Evolutionary conservation across 2,329 filamentous ascomycete genomes (phyloP), one percentile per base, ranked within the genome.

Genomic region (Penicillium sp.): DNA sequence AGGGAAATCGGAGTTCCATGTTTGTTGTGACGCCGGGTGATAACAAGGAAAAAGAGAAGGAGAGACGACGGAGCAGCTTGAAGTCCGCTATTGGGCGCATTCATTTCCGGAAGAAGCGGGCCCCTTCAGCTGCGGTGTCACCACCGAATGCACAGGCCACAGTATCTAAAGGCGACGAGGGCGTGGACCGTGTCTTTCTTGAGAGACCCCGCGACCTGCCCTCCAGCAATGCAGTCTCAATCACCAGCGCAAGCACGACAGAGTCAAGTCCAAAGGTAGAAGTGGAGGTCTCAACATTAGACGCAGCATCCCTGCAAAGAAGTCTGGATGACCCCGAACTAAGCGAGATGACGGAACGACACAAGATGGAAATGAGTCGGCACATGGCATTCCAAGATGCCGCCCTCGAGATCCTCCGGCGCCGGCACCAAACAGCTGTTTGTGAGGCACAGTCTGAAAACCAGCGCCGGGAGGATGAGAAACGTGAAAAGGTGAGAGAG

Each of bases 401-500:
- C 6, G 55, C 69, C 3, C 53, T 76, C 25, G 61, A 62, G 31
- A 60, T 65, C 26, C 60, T 75, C 15, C 63, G 67, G 26, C 64
- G 58, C 25, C 57, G 62, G 37, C 73, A 76, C 44, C 63, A 70
- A 53, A 57, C 58, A 7, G 57, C 63, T 6, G 62, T 75, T 23
- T 62, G 67, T 5, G 68, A 71, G 25, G 68, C 54, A 40, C 66
- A 67, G 37, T 49, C 57, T 5, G 60, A 67, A 5, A 68, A 77
- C 47, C 64, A 71, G 44, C 60, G 59, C 9, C 44, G 56, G 22
- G 68, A 77, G 56, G 63, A 71, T 2, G 69, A 70, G 49, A 75
- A 76, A 54, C 66, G 67, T 29, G 68, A 72, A 50, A 73, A 75
- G 69, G 76, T 77, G 58, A 57, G 64, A 33, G n/a, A n/a, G n/a